Conservation (phyloP, 345 rosid genomes). For the Physaria fendleri region DNA sequence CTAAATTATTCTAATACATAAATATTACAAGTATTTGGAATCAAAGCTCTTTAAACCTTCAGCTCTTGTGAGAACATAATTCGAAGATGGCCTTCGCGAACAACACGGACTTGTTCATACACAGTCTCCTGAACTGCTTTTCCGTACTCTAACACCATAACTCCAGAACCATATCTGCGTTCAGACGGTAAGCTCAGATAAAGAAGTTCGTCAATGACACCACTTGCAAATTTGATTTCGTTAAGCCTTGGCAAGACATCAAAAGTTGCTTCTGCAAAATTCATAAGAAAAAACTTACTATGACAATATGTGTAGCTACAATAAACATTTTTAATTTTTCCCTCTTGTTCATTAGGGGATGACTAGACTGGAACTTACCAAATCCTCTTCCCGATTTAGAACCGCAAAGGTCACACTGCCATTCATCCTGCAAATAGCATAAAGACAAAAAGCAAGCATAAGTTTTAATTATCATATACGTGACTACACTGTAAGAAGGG, state of each 20-base stretch:
- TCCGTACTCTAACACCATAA: constrained; percentile 78
- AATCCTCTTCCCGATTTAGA: constrained; percentile 96
- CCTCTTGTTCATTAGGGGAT: background rate
- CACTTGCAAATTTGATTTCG: constrained; percentile 95
- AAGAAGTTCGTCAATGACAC: constrained; percentile 90
- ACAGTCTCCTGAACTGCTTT: constrained; percentile 98
- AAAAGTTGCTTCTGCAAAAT: constrained; percentile 82
- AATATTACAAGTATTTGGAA: background rate
- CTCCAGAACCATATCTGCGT: constrained; percentile 63
- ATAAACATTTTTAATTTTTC: background rate
- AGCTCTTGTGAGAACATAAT: constrained; percentile 81
- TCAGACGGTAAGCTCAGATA: constrained; percentile 86
- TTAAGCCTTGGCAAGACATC: constrained; percentile 92
- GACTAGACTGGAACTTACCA: constrained; percentile 49
- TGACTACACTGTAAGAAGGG: background rate
- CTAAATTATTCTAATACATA: background rate
- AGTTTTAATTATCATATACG: background rate
- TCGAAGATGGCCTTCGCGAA: constrained; percentile 96
- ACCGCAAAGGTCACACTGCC: constrained; percentile 95
- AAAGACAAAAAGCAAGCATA: background rate
- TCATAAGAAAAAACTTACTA: background rate
- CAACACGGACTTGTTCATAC: constrained; percentile 93
- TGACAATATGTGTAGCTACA: constrained; percentile 1
- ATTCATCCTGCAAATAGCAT: constrained; percentile 58
- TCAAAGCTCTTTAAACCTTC: constrained; percentile 46